Percentiles rank a stretch among this genome's conserved stretches.
Evolutionary conservation across 2,329 filamentous ascomycete species (phyloP).

Genomic region (Fusarium sp.): DNA sequence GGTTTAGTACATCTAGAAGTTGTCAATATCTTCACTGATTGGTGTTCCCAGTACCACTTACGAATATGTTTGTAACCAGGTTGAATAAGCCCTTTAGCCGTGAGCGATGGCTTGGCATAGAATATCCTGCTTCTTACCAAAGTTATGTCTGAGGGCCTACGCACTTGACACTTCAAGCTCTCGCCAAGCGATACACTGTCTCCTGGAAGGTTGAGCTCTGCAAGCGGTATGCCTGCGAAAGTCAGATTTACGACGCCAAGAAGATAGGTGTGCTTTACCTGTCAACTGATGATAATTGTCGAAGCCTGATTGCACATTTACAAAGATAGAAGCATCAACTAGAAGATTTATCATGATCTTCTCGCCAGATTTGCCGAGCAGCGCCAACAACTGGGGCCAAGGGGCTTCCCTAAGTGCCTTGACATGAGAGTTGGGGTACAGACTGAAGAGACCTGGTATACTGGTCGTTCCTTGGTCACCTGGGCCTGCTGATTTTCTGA

Average conservation of each 20-base stretch:
- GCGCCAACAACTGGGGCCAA: constrained; percentile 80
- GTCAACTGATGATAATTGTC: constrained; percentile 84
- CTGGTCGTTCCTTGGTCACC: constrained; percentile 51
- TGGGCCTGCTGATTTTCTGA: constrained; percentile 64
- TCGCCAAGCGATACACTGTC: constrained; percentile 19
- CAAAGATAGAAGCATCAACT: constrained; percentile 82
- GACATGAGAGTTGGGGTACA: constrained; percentile 78
- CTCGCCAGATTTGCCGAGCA: constrained; percentile 82
- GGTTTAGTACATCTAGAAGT: constrained; percentile 80
- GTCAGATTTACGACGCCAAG: background rate
- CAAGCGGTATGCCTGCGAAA: constrained; percentile 64
- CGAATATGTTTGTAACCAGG: constrained; percentile 86
- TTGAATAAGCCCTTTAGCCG: constrained; percentile 73
- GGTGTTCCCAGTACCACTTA: constrained; percentile 60
- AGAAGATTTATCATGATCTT: constrained; percentile 82
- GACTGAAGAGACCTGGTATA: constrained; percentile 75
- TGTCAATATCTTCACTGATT: constrained; percentile 29
- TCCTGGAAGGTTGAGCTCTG: constrained; percentile 56
- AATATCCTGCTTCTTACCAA: constrained; percentile 89
- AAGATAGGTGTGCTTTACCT: constrained; percentile 63
- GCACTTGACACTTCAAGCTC: background rate
- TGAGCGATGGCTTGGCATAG: constrained; percentile 82
- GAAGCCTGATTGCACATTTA: constrained; percentile 68
- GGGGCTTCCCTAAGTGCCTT: constrained; percentile 74
- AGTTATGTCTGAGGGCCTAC: constrained; percentile 70